These are phyloP conservation scores for Apiospora koreana DNA, from an alignment of 2,329 filamentous ascomycete species.

Conservation along the genomic window DNA sequence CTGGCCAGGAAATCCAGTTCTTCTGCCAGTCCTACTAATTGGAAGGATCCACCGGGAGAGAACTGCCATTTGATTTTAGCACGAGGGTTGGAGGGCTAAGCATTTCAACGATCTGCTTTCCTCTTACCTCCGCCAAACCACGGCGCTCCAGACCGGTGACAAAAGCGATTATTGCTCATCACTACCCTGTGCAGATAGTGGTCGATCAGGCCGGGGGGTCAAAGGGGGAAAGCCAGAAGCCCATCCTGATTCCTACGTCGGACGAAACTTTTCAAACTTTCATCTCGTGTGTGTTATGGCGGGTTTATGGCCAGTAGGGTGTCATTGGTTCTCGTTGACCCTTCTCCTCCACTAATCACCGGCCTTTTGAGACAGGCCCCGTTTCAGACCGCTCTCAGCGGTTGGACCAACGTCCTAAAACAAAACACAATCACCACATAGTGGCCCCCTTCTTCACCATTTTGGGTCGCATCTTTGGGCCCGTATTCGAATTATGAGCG, in stretches of 20 bases:
- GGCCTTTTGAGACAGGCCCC: neutral
- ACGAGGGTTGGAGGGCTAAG: neutral
- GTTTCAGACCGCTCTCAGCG: slow-evolving; percentile 5
- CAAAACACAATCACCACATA: neutral
- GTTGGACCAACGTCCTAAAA: neutral
- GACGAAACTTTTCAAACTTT: neutral
- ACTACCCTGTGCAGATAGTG: neutral
- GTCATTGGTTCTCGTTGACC: neutral
- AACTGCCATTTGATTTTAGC: neutral
- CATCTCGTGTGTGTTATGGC: neutral
- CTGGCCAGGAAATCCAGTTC: neutral
- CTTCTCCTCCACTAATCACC: slow-evolving; percentile 3
- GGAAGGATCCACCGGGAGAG: neutral
- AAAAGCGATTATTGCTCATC: neutral
- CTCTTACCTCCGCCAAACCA: neutral
- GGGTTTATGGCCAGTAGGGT: neutral
- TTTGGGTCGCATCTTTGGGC: neutral
- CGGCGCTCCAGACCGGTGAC: neutral
- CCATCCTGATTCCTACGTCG: neutral
- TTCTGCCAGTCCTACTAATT: no score
- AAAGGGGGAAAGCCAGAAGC: neutral
- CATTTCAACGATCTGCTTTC: neutral
- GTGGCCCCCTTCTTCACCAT: neutral
- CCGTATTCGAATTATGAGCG: neutral
- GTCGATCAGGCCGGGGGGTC: neutral